Conservation (phyloP, 2,329 filamentous ascomycete genomes). For the Fonsecaea monophora region DNA sequence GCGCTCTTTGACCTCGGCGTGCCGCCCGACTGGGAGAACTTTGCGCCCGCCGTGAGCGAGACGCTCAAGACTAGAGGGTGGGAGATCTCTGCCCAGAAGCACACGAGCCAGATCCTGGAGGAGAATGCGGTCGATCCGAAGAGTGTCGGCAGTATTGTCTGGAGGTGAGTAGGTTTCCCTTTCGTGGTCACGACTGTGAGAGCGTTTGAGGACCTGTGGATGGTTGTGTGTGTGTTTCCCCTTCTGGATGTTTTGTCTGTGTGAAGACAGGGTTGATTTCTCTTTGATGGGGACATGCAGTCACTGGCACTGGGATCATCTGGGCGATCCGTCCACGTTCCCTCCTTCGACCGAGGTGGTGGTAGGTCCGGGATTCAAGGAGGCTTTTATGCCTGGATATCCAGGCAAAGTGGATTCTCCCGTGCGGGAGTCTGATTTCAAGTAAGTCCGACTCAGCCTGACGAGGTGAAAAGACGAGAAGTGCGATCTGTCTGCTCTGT, state of each 20-base stretch:
- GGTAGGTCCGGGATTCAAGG: conserved; percentile 61
- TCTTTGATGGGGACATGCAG: conserved; percentile 7
- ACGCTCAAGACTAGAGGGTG: conserved; percentile 11
- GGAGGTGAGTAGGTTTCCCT: conserved; percentile 17
- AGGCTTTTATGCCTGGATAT: conserved; percentile 56
- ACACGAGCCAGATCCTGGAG: conserved; percentile 35
- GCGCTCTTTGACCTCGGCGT: conserved; percentile 49
- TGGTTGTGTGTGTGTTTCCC: too few relatives aligned
- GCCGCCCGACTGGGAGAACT: conserved; percentile 33
- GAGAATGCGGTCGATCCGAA: conserved; percentile 29
- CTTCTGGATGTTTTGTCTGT: background rate
- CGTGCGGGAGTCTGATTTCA: conserved; percentile 47
- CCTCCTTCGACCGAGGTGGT: conserved; percentile 53
- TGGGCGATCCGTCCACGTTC: conserved; percentile 34
- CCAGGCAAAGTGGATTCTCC: conserved; percentile 49
- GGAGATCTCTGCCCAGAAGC: conserved; percentile 32
- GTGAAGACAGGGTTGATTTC: background rate
- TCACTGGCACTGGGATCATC: conserved; percentile 39
- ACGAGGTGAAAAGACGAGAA: background rate
- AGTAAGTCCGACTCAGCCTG: conserved; percentile 16
- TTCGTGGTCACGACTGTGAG: background rate
- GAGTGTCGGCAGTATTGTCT: conserved; percentile 26
- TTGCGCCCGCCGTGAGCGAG: conserved; percentile 18
- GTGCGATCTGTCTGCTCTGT: background rate
- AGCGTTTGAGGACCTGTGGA: background rate